These are phyloP conservation scores for Amoebophrya sp. DNA, from an alignment of 169 alveolate genomes.

Conservation along the genomic window DNA sequence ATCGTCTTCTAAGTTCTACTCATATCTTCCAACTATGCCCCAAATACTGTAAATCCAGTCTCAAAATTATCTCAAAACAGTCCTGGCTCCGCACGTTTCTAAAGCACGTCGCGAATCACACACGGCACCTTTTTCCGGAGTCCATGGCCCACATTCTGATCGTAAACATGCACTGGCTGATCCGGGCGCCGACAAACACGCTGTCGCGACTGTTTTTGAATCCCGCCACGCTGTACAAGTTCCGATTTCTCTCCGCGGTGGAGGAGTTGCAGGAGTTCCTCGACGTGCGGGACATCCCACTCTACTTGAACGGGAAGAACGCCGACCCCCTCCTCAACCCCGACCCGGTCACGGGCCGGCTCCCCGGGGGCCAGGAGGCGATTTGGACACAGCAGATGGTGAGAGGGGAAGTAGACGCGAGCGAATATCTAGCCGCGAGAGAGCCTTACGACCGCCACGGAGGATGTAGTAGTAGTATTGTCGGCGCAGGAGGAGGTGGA, in stretches of 20 bases:
- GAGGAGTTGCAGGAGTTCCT: background rate
- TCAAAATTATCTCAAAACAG: too few species aligned
- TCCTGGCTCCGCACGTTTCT: background rate
- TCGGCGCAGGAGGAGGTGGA: too few species aligned
- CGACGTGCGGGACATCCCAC: background rate
- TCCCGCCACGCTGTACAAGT: background rate
- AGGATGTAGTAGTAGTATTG: too few species aligned
- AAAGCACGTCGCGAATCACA: background rate
- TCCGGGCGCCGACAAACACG: background rate
- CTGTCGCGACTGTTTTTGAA: background rate
- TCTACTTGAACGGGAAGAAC: background rate
- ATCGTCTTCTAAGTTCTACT: too few species aligned
- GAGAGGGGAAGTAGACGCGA: too few species aligned
- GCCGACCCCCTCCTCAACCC: background rate
- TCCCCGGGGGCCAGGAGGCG: too few species aligned
- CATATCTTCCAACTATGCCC: too few species aligned
- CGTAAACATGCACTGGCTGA: background rate
- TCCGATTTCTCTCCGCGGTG: background rate
- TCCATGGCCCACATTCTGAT: background rate
- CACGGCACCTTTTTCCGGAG: background rate
- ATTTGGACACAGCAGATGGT: too few species aligned
- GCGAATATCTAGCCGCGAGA: too few species aligned
- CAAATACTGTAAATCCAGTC: too few species aligned
- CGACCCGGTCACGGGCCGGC: background rate
- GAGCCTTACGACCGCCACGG: too few species aligned